Conservation (phyloP, 2,329 filamentous ascomycete genomes). For the Cladosporium phlei region DNA sequence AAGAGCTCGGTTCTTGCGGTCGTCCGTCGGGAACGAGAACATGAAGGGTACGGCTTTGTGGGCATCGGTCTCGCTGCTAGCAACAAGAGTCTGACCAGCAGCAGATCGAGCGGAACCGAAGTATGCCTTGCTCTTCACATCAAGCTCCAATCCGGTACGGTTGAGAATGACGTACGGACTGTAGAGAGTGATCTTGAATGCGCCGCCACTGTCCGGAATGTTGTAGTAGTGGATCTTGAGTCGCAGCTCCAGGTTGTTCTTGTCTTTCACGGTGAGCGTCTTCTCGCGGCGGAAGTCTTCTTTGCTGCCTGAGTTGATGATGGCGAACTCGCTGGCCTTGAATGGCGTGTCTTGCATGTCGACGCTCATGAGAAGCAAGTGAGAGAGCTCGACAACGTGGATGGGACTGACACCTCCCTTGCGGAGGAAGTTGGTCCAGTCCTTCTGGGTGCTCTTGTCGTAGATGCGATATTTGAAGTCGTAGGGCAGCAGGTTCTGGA, state of each 20-base stretch:
- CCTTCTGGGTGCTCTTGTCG: constrained; percentile 96
- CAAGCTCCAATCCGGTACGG: constrained; percentile 85
- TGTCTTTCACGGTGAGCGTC: constrained; percentile 75
- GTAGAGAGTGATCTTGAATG: constrained; percentile 92
- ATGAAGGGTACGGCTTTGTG: constrained; percentile 84
- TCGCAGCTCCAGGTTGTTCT: constrained; percentile 70
- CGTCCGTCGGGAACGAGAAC: constrained; percentile 88
- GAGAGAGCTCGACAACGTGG: constrained; percentile 92
- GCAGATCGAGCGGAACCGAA: constrained; percentile 76
- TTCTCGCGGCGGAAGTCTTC: constrained; percentile 86
- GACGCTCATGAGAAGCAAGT: constrained; percentile 84
- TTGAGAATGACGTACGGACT: constrained; percentile 94
- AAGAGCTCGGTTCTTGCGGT: constrained; percentile 84
- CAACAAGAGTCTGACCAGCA: constrained; percentile 70
- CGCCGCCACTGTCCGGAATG: constrained; percentile 86
- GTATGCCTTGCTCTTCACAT: constrained; percentile 83
- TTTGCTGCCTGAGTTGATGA: constrained; percentile 85
- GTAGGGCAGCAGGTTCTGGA: constrained; percentile 91
- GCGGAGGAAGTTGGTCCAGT: constrained; percentile 96
- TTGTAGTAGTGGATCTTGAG: constrained; percentile 86
- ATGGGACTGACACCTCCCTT: constrained; percentile 97
- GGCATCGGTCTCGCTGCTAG: constrained; percentile 50
- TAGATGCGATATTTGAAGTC: constrained; percentile 99
- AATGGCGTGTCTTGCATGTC: constrained; percentile 96
- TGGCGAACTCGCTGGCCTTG: constrained; percentile 91